phyloP scores from a whole-genome alignment of 169 alveolate species.

The Besnoitia besnoiti region DNA sequence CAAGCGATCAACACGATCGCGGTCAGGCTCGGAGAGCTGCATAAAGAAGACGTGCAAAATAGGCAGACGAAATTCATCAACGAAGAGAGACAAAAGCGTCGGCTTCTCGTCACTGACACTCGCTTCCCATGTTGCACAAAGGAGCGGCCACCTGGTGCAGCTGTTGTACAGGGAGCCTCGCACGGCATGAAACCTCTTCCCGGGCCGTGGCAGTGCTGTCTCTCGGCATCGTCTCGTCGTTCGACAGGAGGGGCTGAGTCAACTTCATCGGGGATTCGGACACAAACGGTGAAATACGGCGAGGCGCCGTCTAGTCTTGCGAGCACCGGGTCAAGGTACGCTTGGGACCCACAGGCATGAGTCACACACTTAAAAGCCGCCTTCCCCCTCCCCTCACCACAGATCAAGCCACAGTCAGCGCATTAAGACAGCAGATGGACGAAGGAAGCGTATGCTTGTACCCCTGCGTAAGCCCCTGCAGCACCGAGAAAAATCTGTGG shows the following conservation, averaged over 20 bases:
- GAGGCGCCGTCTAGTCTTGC: neutral
- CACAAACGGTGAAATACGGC: neutral
- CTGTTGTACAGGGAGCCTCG: neutral
- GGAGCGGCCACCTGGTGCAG: neutral
- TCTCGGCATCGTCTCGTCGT: neutral
- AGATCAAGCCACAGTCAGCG: neutral
- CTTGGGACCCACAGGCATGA: neutral
- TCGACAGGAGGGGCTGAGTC: neutral
- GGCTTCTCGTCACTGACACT: neutral
- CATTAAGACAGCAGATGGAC: neutral
- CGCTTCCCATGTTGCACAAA: neutral
- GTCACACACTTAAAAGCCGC: neutral
- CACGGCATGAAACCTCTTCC: slow-evolving; percentile 17
- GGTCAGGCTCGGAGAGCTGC: neutral
- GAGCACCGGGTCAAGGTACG: neutral
- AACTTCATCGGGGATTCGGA: neutral
- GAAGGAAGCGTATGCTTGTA: slow-evolving; percentile 3
- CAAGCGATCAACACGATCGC: neutral
- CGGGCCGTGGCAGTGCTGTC: neutral
- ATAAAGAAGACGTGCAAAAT: neutral
- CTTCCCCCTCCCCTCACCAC: neutral
- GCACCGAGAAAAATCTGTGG: neutral
- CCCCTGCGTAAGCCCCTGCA: neutral
- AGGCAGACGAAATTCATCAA: slow-evolving; percentile 1
- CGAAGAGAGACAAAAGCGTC: neutral